Conservation (phyloP, 805 yeast genomes). For the Saturnispora mendoncae region DNA sequence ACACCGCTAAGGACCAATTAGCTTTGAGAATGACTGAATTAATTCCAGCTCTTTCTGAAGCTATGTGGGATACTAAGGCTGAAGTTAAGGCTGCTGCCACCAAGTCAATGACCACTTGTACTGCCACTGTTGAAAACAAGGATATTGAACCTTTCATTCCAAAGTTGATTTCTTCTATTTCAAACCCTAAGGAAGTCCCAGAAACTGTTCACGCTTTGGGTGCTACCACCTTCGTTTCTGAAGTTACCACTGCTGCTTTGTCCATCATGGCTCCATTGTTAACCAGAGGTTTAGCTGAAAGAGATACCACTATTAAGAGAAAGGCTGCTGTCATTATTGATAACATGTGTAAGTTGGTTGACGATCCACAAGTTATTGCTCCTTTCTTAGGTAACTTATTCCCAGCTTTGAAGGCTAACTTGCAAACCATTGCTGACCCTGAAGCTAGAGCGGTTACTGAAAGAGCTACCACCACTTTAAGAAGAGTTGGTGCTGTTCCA, state of each 20-base stretch:
- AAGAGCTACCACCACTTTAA: constrained; percentile 94
- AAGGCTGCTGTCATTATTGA: constrained; percentile 99
- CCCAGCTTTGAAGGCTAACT: constrained; percentile 94
- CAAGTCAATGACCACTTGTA: constrained; percentile 88
- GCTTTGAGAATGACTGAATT: constrained; percentile 99
- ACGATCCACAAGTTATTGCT: constrained; percentile 99
- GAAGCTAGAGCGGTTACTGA: constrained; percentile 98
- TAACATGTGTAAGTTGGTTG: constrained; percentile 99
- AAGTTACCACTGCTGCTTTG: constrained; percentile 98
- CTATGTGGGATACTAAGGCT: constrained; percentile 99
- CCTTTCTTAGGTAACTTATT: constrained; percentile 93
- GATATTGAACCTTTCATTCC: constrained; percentile 99
- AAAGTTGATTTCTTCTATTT: constrained; percentile 91
- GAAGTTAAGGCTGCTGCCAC: constrained; percentile 97
- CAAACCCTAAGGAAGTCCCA: constrained; percentile 94
- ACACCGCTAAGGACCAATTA: constrained; percentile 88
- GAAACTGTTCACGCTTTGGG: constrained; percentile 98
- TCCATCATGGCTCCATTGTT: constrained; percentile 99
- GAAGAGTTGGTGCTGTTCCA: constrained; percentile 97
- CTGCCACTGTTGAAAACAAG: constrained; percentile 98
- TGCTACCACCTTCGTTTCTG: constrained; percentile 99
- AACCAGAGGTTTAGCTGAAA: constrained; percentile 99
- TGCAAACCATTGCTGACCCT: constrained; percentile 97
- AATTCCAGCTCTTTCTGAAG: constrained; percentile 96
- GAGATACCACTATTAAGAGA: constrained; percentile 99